Conservation (phyloP, 1,284 basidiomycete genomes). For the Ustilago bromivora region DNA sequence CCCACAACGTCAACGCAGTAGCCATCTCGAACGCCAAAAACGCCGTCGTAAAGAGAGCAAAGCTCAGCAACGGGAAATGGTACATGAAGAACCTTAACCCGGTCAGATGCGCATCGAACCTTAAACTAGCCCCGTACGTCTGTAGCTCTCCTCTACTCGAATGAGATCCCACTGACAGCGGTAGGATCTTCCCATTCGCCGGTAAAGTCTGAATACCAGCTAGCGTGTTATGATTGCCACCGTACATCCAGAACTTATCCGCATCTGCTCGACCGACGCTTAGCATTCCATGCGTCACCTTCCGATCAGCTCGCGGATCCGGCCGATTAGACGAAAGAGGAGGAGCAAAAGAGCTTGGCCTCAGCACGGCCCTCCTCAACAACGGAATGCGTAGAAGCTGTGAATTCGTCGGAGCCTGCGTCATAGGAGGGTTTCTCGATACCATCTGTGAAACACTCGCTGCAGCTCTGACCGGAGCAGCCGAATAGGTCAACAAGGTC, state of each 20-base stretch:
- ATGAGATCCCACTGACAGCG: constrained; percentile 39
- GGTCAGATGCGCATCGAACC: constrained; percentile 65
- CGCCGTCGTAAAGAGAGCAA: constrained; percentile 60
- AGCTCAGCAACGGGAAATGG: constrained; percentile 61
- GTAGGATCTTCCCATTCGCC: constrained; percentile 22
- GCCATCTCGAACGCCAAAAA: constrained; percentile 65
- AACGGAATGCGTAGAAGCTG: constrained; percentile 59
- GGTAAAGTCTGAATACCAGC: constrained; percentile 29
- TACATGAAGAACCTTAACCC: constrained; percentile 67
- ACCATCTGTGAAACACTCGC: constrained; percentile 40
- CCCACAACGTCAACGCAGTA: constrained; percentile 63
- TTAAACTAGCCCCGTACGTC: constrained; percentile 55
- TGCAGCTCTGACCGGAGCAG: constrained; percentile 46
- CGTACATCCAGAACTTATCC: constrained; percentile 59
- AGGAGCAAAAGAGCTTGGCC: constrained; percentile 38
- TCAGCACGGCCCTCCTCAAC: constrained; percentile 48
- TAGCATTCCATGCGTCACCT: constrained; percentile 46
- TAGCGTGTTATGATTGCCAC: constrained; percentile 44
- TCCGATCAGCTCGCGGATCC: constrained; percentile 35
- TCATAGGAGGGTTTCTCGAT: constrained; percentile 44
- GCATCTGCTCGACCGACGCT: constrained; percentile 58
- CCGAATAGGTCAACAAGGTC: constrained; percentile 42
- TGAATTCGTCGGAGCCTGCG: constrained; percentile 29
- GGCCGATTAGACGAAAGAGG: constrained; percentile 27
- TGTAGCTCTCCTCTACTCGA: constrained; percentile 63